A percentile compares a stretch with the other conserved stretches of the same genome.
Evolutionary conservation across 2,329 filamentous ascomycete species (phyloP).

Genomic region (Dactylonectria estremocensis): DNA sequence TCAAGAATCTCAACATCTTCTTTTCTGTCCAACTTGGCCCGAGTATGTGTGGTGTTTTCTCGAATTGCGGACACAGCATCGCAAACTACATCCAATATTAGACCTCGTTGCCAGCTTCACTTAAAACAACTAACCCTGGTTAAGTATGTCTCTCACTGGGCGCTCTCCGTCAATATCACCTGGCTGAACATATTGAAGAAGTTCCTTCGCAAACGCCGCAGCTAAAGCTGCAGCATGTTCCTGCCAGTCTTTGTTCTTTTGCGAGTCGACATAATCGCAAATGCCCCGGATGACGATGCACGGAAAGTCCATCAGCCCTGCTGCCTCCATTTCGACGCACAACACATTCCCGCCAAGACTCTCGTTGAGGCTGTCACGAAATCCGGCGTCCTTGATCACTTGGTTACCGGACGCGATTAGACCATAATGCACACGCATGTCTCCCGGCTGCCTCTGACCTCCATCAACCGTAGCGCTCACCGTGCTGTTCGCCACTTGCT

Average conservation of each 20-base stretch:
- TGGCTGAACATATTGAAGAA: not conserved
- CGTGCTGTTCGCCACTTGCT: too few relatives aligned
- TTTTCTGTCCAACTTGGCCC: too few relatives aligned
- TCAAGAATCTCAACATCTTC: constrained; percentile 36
- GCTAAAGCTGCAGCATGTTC: constrained; percentile 52
- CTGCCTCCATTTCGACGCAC: constrained; percentile 29
- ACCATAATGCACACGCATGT: not conserved
- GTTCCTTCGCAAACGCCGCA: constrained; percentile 38
- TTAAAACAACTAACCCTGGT: too few relatives aligned
- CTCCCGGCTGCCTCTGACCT: not conserved
- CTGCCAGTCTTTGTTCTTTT: constrained; percentile 51
- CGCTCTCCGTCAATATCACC: not conserved
- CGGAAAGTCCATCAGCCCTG: constrained; percentile 45
- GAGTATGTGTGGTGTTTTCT: not conserved
- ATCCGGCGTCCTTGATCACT: not conserved
- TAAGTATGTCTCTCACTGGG: too few relatives aligned
- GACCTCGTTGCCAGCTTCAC: too few relatives aligned
- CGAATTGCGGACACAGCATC: not conserved
- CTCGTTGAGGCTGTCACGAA: not conserved
- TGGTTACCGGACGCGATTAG: not conserved
- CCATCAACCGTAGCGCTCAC: too few relatives aligned
- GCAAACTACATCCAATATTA: too few relatives aligned
- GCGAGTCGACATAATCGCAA: constrained; percentile 56
- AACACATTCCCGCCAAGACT: not conserved
- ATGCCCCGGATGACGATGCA: constrained; percentile 55